Evolutionary conservation across 176 grass and related monocot genomes (phyloP).

Genomic region (Zea luxurians): DNA sequence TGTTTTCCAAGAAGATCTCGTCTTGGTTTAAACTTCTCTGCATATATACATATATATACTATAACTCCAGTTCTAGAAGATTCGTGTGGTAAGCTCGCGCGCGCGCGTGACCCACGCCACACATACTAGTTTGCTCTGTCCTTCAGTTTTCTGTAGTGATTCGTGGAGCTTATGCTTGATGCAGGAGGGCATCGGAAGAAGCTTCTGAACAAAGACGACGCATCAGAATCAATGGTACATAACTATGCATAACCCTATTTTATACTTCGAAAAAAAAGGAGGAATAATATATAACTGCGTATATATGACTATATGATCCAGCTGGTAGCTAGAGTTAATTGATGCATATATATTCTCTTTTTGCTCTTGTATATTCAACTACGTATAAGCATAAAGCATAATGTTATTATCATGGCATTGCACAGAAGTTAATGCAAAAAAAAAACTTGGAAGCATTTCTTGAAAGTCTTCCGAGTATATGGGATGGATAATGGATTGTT

Average conservation of each 20-base stretch:
- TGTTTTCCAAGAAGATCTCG: no score
- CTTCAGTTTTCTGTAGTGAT: slow-evolving; percentile 38
- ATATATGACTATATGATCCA: background rate
- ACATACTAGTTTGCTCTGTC: background rate
- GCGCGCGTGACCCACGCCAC: background rate
- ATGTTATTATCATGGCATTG: slow-evolving; percentile 8
- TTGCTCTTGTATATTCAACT: background rate
- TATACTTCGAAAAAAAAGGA: background rate
- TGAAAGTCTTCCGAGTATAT: background rate
- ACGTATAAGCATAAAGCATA: background rate
- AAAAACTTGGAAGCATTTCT: background rate
- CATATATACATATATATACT: no score
- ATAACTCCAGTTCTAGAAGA: background rate
- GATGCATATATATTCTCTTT: background rate
- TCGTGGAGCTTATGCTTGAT: slow-evolving; percentile 2
- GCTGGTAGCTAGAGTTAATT: background rate
- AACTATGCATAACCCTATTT: background rate
- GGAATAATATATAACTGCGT: background rate
- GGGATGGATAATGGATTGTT: background rate
- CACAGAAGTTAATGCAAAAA: background rate
- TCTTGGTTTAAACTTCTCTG: background rate
- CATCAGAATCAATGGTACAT: slow-evolving; percentile 40
- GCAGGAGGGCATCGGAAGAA: slow-evolving; percentile 48
- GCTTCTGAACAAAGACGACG: slow-evolving; percentile 22
- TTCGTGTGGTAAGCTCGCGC: background rate